Base-by-base conservation (phyloP, 2,329 filamentous ascomycete species). In the Ophidiomyces ophidiicola region DNA sequence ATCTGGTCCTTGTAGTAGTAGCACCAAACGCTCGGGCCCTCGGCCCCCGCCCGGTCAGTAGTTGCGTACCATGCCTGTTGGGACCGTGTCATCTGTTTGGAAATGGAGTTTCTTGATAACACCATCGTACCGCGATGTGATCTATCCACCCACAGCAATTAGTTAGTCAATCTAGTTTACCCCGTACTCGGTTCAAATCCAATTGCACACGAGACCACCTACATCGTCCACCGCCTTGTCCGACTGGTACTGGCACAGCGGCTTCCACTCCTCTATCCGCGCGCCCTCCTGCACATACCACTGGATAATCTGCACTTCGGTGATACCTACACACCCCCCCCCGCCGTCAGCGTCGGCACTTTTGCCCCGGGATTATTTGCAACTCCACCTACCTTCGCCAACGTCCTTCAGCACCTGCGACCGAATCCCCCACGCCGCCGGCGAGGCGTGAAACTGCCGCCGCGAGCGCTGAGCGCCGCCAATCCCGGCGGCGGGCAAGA, bases 231-330 rank as follows among this genome's bases (percentile, higher is more conserved):
- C 71, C 17, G 90, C 90, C 63, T 98, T 98, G 66, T 98, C 90
- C 53, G 87, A 94, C 60, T 96, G 90, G 31, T 98, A 92, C 66
- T 98, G 90, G 64, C 90, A 98, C 32, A 98, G 72, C 44, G 88
- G 90, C 51, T 92, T 90, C 72, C 94, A 98, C 67, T 98, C 88
- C 66, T 98, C 87, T 52, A 98, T 87, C 42, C 82, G 79, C 24
- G 90, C 90, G 43, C 87, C 88, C 35, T 92, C 86, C 63, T 94
- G 82, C 49, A 98, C 88, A 59, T 96, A 98, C 90, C 90, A 98
- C 68, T 98, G 90, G 54, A 96, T 96, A 54, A 98, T 84, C 63
- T 98, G 90, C 56, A 90, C 94, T 66, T 98, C 90, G 57, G 90
- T 87, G 54, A 96, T 98, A 40, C 90, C 90, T 90, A 34, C 17